phyloP scores from a whole-genome alignment of 257 asterid genomes.

The Solanum pinnatisectum region DNA sequence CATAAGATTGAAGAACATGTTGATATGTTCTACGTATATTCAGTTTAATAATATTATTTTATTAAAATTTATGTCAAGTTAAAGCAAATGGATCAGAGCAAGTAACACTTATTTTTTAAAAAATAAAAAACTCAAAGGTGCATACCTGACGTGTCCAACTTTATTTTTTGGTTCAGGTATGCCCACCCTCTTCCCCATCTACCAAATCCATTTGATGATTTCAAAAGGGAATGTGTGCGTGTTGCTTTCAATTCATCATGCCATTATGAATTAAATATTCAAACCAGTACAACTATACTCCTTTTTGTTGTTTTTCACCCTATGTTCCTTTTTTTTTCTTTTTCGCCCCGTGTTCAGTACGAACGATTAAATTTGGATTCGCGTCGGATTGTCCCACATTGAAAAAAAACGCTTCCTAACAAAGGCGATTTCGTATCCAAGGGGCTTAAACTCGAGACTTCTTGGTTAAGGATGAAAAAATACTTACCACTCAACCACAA shows the following conservation, averaged over 20 bases:
- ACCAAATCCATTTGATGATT: background rate
- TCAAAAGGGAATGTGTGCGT: conserved; percentile 1
- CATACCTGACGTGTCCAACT: background rate
- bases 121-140: background rate
- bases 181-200: background rate
- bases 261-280: background rate
- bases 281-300: background rate
- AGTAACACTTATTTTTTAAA: background rate
- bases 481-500: too few species aligned
- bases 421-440: too few species aligned
- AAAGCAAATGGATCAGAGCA: background rate
- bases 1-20: too few species aligned
- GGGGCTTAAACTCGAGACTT: too few species aligned
- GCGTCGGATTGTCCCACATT: too few species aligned
- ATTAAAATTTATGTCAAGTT: rapidly evolving
- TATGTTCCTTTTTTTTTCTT: too few species aligned
- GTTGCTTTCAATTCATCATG: conserved; percentile 4
- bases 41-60: background rate
- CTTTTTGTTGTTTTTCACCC: too few species aligned
- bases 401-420: too few species aligned
- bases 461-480: too few species aligned
- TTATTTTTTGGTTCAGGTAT: background rate
- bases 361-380: too few species aligned
- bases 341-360: too few species aligned
- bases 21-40: too few species aligned